Conservation (phyloP, 169 alveolate genomes). For the Plasmodium gallinaceum region DNA sequence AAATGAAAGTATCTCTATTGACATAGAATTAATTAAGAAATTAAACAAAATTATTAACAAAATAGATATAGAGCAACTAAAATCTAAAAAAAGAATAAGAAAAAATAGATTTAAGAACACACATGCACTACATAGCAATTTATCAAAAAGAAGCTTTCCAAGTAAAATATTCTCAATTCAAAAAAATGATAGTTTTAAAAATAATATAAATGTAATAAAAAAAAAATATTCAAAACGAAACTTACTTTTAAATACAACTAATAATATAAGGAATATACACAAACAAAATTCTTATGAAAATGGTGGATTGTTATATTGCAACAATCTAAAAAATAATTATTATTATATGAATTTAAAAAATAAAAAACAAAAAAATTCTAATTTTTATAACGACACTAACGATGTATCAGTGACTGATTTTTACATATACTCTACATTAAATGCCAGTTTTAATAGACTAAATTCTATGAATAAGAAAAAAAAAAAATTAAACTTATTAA, state of each 20-base stretch:
- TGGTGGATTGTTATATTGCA: constrained; percentile 17
- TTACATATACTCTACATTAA: constrained; percentile 55
- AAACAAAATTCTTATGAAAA: constrained; percentile 10
- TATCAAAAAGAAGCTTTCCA: constrained; percentile 14
- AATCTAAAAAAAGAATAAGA: constrained; percentile 14
- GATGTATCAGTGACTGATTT: constrained; percentile 40
- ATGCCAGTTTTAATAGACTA: constrained; percentile 26
- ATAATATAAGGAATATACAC: constrained; percentile 3
- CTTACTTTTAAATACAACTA: neutral
- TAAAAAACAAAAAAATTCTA: constrained; percentile 24
- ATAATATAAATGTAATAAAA: constrained; percentile 21
- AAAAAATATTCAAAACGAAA: constrained; percentile 3
- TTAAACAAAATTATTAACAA: constrained; percentile 37
- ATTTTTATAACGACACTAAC: constrained; percentile 51
- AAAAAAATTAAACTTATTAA: neutral
- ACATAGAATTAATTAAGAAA: constrained; percentile 31
- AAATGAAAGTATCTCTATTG: constrained; percentile 3
- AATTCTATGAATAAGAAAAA: constrained; percentile 20
- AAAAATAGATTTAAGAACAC: constrained; percentile 3
- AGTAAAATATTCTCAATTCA: constrained; percentile 3
- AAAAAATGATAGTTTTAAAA: constrained; percentile 15
- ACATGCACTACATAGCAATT: constrained; percentile 20
- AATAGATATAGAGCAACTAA: constrained; percentile 66
- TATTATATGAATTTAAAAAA: constrained; percentile 10
- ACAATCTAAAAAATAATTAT: constrained; percentile 40